Conservation (phyloP, 768 basidiomycete species). For the Tricholoma hemisulphureum region DNA sequence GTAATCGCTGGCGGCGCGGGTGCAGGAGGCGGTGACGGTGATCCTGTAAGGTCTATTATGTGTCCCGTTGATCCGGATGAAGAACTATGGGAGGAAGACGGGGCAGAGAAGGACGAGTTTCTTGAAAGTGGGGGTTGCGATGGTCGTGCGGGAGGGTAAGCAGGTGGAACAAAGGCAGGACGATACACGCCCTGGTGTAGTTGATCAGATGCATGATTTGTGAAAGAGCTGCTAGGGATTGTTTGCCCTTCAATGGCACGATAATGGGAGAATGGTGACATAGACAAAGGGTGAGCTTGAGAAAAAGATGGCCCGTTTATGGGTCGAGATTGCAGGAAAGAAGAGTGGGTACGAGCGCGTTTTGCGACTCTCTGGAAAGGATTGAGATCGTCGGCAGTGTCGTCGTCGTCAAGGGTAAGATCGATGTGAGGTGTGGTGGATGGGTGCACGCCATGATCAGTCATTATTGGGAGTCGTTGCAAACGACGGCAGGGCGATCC, state of each 20-base stretch:
- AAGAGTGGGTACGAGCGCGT: slow-evolving; percentile 39
- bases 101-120: slow-evolving; percentile 17
- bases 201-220: slow-evolving; percentile 13
- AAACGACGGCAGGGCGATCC: background rate
- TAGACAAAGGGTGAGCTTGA: slow-evolving; percentile 2
- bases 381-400: slow-evolving; percentile 36
- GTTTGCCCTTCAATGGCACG: slow-evolving; percentile 17
- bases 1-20: slow-evolving; percentile 22
- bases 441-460: slow-evolving; percentile 1
- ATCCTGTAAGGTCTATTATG: slow-evolving; percentile 74
- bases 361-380: slow-evolving; percentile 37
- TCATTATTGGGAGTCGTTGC: background rate
- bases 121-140: slow-evolving; percentile 27
- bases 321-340: slow-evolving; percentile 11
- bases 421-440: slow-evolving; percentile 45
- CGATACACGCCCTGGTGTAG: slow-evolving; percentile 37
- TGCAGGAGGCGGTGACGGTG: slow-evolving; percentile 50
- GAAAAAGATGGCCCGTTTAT: slow-evolving; percentile 6
- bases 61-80: slow-evolving; percentile 38
- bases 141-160: slow-evolving; percentile 21
- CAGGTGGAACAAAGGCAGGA: slow-evolving; percentile 43
- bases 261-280: slow-evolving; percentile 24
- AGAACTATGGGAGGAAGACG: slow-evolving; percentile 16
- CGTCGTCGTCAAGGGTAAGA: slow-evolving; percentile 70
- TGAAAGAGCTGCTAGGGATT: slow-evolving; percentile 13